Percentiles rank a stretch among this genome's conserved stretches.
Conservation (phyloP, 371 early-diverging fungal genomes). For the Mucor plumbeus region DNA sequence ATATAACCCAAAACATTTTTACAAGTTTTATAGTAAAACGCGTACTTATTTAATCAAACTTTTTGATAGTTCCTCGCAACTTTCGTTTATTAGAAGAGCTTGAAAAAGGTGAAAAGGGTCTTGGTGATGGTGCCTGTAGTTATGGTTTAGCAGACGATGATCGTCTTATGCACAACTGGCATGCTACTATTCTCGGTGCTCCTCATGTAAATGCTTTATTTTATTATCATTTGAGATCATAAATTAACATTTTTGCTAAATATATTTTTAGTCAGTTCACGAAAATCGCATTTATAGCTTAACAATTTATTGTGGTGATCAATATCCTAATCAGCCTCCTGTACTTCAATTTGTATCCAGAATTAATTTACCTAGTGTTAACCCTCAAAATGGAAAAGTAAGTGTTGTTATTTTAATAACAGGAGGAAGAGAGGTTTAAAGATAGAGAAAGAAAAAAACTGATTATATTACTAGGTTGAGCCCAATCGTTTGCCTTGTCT, state of each 20-base stretch:
- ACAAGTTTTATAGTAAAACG: not conserved
- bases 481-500: slow-evolving; percentile 70
- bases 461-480: slow-evolving; percentile 63
- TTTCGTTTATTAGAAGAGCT: slow-evolving; percentile 96
- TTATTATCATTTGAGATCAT: not conserved
- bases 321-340: slow-evolving; percentile 90
- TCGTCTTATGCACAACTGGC: slow-evolving; percentile 86
- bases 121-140: slow-evolving; percentile 93
- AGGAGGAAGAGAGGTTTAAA: not conserved
- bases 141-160: slow-evolving; percentile 93
- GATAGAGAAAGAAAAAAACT: not conserved
- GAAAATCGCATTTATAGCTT: slow-evolving; percentile 95
- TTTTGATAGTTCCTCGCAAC: slow-evolving; percentile 86
- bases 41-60: not conserved
- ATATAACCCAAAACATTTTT: not conserved
- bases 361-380: slow-evolving; percentile 91
- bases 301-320: slow-evolving; percentile 79
- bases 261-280: slow-evolving; percentile 75
- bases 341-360: slow-evolving; percentile 78
- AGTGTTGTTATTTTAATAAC: slow-evolving; percentile 10
- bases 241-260: not conserved
- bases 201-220: slow-evolving; percentile 66
- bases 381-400: slow-evolving; percentile 81
- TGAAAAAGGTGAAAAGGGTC: slow-evolving; percentile 97
- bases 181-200: slow-evolving; percentile 97